A percentile compares a stretch with the other conserved stretches of the same genome.
These are phyloP conservation scores for Anthracocystis panici-leucophaei DNA, from an alignment of 1,284 basidiomycete species.

Conservation along the genomic window DNA sequence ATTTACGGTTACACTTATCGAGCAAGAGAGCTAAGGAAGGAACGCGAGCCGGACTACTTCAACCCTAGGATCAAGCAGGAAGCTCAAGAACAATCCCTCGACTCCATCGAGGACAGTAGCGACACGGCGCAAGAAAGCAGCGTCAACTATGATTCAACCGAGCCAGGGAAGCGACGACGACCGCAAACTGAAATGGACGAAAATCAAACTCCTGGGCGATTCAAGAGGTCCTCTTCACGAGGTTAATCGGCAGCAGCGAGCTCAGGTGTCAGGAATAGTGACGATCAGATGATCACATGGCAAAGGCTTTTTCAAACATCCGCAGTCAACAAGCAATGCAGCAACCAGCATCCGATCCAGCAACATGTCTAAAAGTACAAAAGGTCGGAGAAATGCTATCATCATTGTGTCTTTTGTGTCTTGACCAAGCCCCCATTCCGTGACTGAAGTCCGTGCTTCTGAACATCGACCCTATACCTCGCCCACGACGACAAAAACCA, in stretches of 20 bases:
- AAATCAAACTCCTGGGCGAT: too few relatives aligned
- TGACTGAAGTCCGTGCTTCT: constrained; percentile 30
- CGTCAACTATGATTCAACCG: too few relatives aligned
- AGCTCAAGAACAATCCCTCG: neutral
- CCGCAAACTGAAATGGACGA: too few relatives aligned
- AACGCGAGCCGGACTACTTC: too few relatives aligned
- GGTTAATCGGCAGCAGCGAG: too few relatives aligned
- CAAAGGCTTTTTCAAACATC: too few relatives aligned
- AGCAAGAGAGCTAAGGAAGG: neutral
- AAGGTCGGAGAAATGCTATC: neutral
- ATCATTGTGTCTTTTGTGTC: constrained; percentile 34
- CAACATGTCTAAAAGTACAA: neutral
- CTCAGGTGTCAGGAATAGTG: neutral
- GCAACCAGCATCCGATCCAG: neutral
- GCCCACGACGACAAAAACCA: constrained; percentile 59
- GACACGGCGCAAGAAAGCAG: too few relatives aligned
- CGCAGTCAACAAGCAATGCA: neutral
- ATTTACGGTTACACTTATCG: neutral
- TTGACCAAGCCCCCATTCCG: constrained; percentile 19
- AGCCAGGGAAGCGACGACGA: too few relatives aligned
- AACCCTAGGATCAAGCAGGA: neutral
- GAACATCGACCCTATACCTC: constrained; percentile 22
- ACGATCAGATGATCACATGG: too few relatives aligned
- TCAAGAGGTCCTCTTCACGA: too few relatives aligned
- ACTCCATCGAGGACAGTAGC: too few relatives aligned